A percentile compares a stretch with the other conserved stretches of the same genome.
phyloP scores from a whole-genome alignment of 2,329 filamentous ascomycete genomes.

The Epichloe uncinata region DNA sequence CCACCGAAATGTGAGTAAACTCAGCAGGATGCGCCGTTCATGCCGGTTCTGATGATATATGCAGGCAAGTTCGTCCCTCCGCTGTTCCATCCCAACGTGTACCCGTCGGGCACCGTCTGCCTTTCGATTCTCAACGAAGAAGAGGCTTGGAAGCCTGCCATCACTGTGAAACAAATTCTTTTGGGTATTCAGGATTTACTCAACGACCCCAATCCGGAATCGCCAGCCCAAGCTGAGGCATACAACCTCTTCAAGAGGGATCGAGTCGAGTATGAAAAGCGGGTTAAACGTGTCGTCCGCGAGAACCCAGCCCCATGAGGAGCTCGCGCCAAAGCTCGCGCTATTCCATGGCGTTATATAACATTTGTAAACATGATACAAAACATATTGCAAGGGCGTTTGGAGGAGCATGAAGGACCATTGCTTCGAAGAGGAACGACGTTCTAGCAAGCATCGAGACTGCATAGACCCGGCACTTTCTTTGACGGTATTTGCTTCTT shows the following conservation, averaged over 20 bases:
- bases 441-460: not conserved
- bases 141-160: slow-evolving; percentile 95
- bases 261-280: slow-evolving; percentile 71
- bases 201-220: slow-evolving; percentile 93
- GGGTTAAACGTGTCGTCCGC: slow-evolving; percentile 72
- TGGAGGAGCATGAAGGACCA: slow-evolving; percentile 9
- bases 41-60: not conserved
- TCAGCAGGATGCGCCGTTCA: not conserved
- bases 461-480: not conserved
- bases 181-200: slow-evolving; percentile 92
- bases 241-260: slow-evolving; percentile 97
- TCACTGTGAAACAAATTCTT: slow-evolving; percentile 95
- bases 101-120: slow-evolving; percentile 94
- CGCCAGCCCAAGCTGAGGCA: slow-evolving; percentile 89
- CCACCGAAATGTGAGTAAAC: slow-evolving; percentile 79
- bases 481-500: slow-evolving; percentile 11
- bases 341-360: not conserved
- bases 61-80: slow-evolving; percentile 91
- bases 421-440: slow-evolving; percentile 11
- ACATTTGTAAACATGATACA: slow-evolving; percentile 4
- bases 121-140: slow-evolving; percentile 96
- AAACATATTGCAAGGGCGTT: slow-evolving; percentile 18
- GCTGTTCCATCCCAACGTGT: slow-evolving; percentile 96
- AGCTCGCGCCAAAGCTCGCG: slow-evolving; percentile 9
- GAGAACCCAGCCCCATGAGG: slow-evolving; percentile 68